phyloP scores from a whole-genome alignment of 768 basidiomycete species.

The Tremella yokohamensis region DNA sequence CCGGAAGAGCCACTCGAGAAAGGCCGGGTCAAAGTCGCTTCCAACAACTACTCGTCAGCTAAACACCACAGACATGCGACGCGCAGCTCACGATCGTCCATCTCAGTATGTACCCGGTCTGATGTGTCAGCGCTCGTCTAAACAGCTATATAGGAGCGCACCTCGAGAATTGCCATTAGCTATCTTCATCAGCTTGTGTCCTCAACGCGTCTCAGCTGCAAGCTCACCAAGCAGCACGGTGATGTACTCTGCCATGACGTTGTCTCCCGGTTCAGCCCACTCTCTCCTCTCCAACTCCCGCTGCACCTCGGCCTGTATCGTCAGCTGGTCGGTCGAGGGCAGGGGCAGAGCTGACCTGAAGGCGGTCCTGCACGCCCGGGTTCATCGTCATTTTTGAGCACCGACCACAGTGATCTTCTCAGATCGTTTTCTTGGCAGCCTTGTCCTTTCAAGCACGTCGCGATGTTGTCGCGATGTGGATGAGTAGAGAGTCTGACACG shows the following conservation, averaged over 20 bases:
- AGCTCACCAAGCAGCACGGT: conserved; percentile 48
- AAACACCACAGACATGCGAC: not conserved
- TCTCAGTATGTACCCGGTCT: conserved; percentile 44
- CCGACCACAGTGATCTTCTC: not conserved
- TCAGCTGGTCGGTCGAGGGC: conserved; percentile 1
- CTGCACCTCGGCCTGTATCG: conserved; percentile 34
- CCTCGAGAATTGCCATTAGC: conserved; percentile 43
- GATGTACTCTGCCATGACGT: conserved; percentile 51
- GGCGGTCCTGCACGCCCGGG: conserved; percentile 1
- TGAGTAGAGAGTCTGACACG: not conserved
- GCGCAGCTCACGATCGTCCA: conserved; percentile 41
- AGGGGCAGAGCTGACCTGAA: conserved; percentile 5
- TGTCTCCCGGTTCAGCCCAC: conserved; percentile 48
- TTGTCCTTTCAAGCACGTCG: not conserved
- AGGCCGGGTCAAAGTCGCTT: conserved; percentile 30
- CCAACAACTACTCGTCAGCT: conserved; percentile 18
- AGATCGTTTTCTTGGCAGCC: not conserved
- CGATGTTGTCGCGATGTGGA: not conserved
- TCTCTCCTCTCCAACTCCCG: conserved; percentile 41
- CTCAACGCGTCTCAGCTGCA: too few species aligned
- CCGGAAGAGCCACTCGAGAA: conserved; percentile 46
- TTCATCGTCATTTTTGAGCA: not conserved
- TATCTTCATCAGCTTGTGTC: conserved; percentile 17
- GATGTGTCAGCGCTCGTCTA: conserved; percentile 3
- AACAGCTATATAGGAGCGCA: conserved; percentile 12